Evolutionary conservation across 2,329 filamentous ascomycete genomes (phyloP), one percentile per base, ranked within the genome.

Genomic region (Gremmenia infestans): DNA sequence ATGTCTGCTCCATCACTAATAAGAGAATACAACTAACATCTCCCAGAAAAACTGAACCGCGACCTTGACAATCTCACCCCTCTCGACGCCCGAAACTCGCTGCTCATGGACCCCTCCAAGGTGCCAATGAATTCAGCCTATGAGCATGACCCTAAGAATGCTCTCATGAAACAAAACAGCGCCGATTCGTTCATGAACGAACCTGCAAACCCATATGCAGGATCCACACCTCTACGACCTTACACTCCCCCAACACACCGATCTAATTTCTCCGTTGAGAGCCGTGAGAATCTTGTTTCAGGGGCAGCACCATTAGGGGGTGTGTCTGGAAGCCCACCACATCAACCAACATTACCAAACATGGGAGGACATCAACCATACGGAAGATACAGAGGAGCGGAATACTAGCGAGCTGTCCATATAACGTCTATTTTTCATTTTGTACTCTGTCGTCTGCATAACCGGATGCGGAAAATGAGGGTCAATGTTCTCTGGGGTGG

Each of bases 1-100:
- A 88, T 82, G 86, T 77, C 52, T 46, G 4, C 19, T n/a, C n/a
- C 15, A 11, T 36, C 22, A 15, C 23, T 23, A 45, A 73, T 49
- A 22, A 43, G 23, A 19, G 37, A 28, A 36, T n/a, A 36, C 37
- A 37, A 23, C 32, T 48, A 47, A 60, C 54, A 50, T 2, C 1
- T 11, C 3, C 2, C n/a, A 91, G 89, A 92, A 73, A 90, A 93
- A 78, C 73, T 83, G 60, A 81, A 85, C 67, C 86, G 87, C 62
- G 88, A 94, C 64, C 75, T 88, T 58, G 91, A 96, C 72, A 85
- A 85, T 57, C 83, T 97, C 50, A 97, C 91, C 1, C 89, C 91
- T 5, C 81, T 96, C 40, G 89, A 95, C 67, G 88, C 91, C 1
- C 88, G 89, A 69, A 93, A 93, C 77, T 92, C 88, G 12, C 82